Evolutionary conservation across 192 early-diverging fungal genomes (phyloP).

Genomic region (Linnemannia schmuckeri): DNA sequence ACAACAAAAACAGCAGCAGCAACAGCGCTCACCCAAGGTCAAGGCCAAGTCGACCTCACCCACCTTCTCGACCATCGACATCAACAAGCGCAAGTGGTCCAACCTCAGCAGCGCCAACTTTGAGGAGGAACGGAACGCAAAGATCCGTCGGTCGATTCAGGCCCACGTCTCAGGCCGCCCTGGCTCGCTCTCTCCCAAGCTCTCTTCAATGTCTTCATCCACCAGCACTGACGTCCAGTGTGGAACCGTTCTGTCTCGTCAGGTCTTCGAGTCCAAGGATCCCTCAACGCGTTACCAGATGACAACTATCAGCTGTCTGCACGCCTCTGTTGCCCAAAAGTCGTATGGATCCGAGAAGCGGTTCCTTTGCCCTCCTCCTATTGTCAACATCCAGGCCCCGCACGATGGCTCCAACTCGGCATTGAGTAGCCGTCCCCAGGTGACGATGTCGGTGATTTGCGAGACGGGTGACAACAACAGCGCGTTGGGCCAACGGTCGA

Average conservation of each 20-base stretch:
- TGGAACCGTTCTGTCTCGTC: slow-evolving; percentile 13
- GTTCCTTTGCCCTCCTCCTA: slow-evolving; percentile 83
- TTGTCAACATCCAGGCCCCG: slow-evolving; percentile 70
- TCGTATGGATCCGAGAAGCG: slow-evolving; percentile 95
- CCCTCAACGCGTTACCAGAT: slow-evolving; percentile 53
- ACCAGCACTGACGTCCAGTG: neutral
- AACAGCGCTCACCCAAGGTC: neutral
- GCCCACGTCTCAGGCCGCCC: slow-evolving; percentile 51
- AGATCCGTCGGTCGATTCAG: slow-evolving; percentile 62
- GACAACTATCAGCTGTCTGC: slow-evolving; percentile 86
- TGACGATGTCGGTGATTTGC: slow-evolving; percentile 73
- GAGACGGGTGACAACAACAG: slow-evolving; percentile 61
- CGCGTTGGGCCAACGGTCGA: slow-evolving; percentile 59
- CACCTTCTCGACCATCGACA: slow-evolving; percentile 24
- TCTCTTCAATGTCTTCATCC: slow-evolving; percentile 8
- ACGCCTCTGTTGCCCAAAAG: slow-evolving; percentile 91
- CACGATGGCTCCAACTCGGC: slow-evolving; percentile 50
- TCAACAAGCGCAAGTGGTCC: slow-evolving; percentile 58
- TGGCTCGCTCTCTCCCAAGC: slow-evolving; percentile 20
- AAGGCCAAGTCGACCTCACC: slow-evolving; percentile 30
- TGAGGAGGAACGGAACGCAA: slow-evolving; percentile 58
- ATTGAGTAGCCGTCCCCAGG: slow-evolving; percentile 66
- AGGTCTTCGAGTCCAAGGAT: slow-evolving; percentile 35
- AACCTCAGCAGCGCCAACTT: slow-evolving; percentile 40
- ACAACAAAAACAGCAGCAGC: slow-evolving; percentile 26